Conservation (phyloP, 2,329 filamentous ascomycete species). For the Drechslerella coelobrocha region DNA sequence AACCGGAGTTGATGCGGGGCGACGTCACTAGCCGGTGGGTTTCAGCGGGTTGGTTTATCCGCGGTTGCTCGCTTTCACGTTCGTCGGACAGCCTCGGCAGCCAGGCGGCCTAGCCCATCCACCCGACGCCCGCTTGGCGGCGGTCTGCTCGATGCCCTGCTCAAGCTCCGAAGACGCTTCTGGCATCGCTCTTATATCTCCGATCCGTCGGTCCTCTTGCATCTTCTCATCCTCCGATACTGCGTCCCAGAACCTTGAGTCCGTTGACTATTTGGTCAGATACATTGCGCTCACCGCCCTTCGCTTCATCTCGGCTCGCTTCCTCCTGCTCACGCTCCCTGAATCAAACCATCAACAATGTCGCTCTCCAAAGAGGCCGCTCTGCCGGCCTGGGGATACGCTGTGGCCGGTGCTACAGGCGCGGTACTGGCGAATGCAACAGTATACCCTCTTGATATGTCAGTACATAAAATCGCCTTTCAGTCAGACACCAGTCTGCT, state of each 20-base stretch:
- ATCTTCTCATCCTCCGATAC: no score
- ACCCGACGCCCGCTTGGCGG: constrained; percentile 2
- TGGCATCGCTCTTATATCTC: no score
- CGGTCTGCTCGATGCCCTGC: neutral
- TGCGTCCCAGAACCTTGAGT: no score
- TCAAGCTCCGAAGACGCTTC: no score
- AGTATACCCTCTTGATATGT: constrained; percentile 97
- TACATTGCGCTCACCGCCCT: constrained; percentile 4
- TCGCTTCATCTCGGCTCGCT: neutral
- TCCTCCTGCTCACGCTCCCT: constrained; percentile 1
- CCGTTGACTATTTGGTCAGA: no score
- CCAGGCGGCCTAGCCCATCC: constrained; percentile 6
- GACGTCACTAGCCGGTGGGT: constrained; percentile 30
- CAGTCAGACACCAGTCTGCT: neutral
- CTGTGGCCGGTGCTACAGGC: constrained; percentile 88
- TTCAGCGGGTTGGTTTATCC: constrained; percentile 28
- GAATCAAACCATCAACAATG: constrained; percentile 19
- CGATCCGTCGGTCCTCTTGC: no score
- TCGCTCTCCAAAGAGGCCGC: constrained; percentile 68
- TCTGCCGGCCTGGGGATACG: constrained; percentile 90
- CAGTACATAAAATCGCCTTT: constrained; percentile 58
- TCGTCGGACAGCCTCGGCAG: constrained; percentile 1
- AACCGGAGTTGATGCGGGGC: constrained; percentile 22
- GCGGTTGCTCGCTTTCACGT: constrained; percentile 28
- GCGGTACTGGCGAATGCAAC: constrained; percentile 93